Evolutionary conservation across 257 asterid genomes (phyloP).

Genomic region (Solanum clarkiae): DNA sequence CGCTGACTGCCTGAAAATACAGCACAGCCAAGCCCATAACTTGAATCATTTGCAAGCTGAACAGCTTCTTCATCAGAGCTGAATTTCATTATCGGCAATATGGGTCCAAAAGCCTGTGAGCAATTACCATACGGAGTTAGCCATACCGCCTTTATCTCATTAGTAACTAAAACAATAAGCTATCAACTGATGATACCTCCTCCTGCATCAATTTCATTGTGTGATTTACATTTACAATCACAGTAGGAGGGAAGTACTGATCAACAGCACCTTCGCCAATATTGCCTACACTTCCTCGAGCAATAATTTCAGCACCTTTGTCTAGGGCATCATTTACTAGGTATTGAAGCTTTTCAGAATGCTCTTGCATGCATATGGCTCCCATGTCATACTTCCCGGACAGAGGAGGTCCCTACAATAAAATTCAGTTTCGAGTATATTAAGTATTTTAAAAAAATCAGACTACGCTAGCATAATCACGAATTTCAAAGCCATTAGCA

Average conservation of each 20-base stretch:
- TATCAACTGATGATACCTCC: constrained; percentile 42
- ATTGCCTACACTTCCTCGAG: constrained; percentile 92
- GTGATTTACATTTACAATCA: constrained; percentile 75
- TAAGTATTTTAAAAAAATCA: neutral
- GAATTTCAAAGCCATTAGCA: neutral
- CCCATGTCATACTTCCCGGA: constrained; percentile 94
- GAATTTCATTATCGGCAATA: constrained; percentile 90
- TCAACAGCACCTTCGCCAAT: constrained; percentile 96
- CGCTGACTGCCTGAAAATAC: constrained; percentile 93
- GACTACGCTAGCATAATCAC: neutral
- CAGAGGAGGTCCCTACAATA: constrained; percentile 83
- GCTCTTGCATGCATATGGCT: constrained; percentile 99
- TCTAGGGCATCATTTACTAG: constrained; percentile 79
- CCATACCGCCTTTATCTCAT: neutral
- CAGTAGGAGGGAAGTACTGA: constrained; percentile 96
- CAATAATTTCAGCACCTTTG: constrained; percentile 88
- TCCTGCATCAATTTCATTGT: constrained; percentile 96
- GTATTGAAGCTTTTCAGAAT: constrained; percentile 87
- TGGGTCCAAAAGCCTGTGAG: constrained; percentile 94
- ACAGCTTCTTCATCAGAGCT: constrained; percentile 83
- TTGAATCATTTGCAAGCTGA: constrained; percentile 85
- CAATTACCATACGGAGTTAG: constrained; percentile 1
- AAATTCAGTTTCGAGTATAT: neutral
- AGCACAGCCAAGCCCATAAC: constrained; percentile 96
- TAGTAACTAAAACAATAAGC: neutral